Evolutionary conservation across 345 rosid genomes (phyloP), one percentile per base, ranked within the genome.

Genomic region (Linum usitatissimum): DNA sequence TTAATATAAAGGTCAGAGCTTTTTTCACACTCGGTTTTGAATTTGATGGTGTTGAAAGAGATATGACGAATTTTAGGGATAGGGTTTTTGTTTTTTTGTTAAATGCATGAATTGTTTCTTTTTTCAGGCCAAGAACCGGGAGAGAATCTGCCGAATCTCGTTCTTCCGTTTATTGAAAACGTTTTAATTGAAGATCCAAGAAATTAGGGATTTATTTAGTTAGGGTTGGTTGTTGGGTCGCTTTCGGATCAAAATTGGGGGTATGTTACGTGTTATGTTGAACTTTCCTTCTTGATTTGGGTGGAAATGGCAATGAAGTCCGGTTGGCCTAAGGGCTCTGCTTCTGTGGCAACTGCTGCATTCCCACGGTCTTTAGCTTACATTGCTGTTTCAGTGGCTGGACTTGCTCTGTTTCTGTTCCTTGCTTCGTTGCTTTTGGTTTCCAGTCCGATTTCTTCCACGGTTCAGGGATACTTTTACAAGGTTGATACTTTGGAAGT

Each of bases 361-460:
- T 77, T 79, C 67, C 91, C 93, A 1, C 80, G 88, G 53, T 67
- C 87, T 5, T 76, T 86, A 58, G 75, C 90, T 18, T 68, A 83
- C 23, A 85, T 89, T 68, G 73, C 75, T 45, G 71, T 78, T 61
- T 73, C 83, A 13, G 73, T 82, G 34, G 96, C 80, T 64, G 88
- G 91, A 36, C 74, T 89, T 61, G 86, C 88, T 23, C 39, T 79
- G 64, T 80, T 88, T 75, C 68, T 88, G 75, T 34, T 86, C 62
- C 63, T 86, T 55, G 96, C 83, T 65, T 88, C 94, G 18, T 71
- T 74, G 79, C 73, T 91, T 73, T 71, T 83, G 21, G 75, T 85
- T 63, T 81, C 86, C 0, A 67, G 72, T 64, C 97, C 94, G 0
- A 69, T 81, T 19, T 70, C 84, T 73, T 78, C 89, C 10, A 77